Percentiles rank a stretch among this genome's conserved stretches.
Evolutionary conservation across 257 asterid genomes (phyloP).

Genomic region (Capsicum pubescens): DNA sequence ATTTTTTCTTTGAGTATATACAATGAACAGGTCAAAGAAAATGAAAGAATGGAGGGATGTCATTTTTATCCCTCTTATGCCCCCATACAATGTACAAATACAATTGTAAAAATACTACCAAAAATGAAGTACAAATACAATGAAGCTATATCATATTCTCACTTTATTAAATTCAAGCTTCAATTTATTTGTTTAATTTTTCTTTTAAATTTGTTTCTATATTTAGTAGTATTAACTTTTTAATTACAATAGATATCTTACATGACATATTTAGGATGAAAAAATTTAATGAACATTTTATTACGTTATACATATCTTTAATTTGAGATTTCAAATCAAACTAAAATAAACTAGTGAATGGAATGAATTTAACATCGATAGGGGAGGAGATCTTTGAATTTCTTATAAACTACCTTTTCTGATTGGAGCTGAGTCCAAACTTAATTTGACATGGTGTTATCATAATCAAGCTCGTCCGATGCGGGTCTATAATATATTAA

Average conservation of each 20-base stretch:
- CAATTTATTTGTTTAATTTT: not conserved
- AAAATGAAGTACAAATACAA: not conserved
- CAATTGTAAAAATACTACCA: not conserved
- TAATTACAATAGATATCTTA: not conserved
- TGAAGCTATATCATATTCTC: not conserved
- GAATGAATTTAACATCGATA: not conserved
- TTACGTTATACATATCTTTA: no score
- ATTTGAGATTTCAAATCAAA: not conserved
- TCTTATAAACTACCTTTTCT: not conserved
- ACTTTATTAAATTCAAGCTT: not conserved
- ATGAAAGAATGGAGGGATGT: not conserved
- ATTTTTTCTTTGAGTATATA: not conserved
- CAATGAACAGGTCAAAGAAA: not conserved
- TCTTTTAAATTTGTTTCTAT: not conserved
- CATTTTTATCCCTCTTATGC: not conserved
- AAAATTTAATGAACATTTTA: not conserved
- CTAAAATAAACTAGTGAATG: not conserved
- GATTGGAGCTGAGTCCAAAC: not conserved
- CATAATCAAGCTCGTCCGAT: not conserved
- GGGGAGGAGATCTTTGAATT: fast-evolving
- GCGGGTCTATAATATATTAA: no score
- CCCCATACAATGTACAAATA: not conserved
- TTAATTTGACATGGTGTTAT: not conserved
- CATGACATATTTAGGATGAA: not conserved
- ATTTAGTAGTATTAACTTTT: not conserved